Base-by-base conservation (phyloP, 2,329 filamentous ascomycete genomes). In the Microsporum ferrugineum region DNA sequence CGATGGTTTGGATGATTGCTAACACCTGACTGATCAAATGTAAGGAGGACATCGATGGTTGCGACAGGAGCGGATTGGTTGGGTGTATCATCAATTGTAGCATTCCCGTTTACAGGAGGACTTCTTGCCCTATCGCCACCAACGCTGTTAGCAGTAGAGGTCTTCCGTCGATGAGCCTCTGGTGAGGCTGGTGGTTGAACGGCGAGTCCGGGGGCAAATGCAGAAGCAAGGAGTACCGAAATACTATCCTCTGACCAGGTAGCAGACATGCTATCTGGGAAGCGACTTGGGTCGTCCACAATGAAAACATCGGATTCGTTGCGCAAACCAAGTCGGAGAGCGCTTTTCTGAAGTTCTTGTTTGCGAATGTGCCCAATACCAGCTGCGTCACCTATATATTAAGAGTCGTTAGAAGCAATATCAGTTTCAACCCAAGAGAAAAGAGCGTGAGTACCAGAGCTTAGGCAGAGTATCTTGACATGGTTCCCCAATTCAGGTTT, bases 1-100 rank as follows among this genome's bases (percentile, higher is more conserved):
- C 88, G 88, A 77, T 99, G 94, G 78, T 99, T 99, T 27, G 91
- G 90, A 75, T 99, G 94, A 49, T 84, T 83, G 62, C 90, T 96
- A 57, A 99, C 81, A 62, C 94, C 94, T 57, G 76, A 65, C n/a
- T 75, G 71, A 77, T 99, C 94, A 71, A 99, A 99, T 34, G 94
- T 99, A 66, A 99, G 79, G 67, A 99, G 81, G 33, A 87, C 82
- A 74, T 96, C 90, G 70, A 95, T 89, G 59, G 76, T 80, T 0
- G 82, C 76, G 39, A 75, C 71, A 1, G 82, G 82, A 1, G 79
- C 72, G 29, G 73, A 67, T 17, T 73, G 69, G 4, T 70, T 73
- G 41, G 62, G 49, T 2, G 61, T 61, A 49, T 56, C 57, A 41
- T 38, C 47, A 51, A 23, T 60, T 60, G 43, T 66, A 60, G 34